Base-by-base conservation (phyloP, 2,329 filamentous ascomycete genomes). In the Aspergillus jensenii region DNA sequence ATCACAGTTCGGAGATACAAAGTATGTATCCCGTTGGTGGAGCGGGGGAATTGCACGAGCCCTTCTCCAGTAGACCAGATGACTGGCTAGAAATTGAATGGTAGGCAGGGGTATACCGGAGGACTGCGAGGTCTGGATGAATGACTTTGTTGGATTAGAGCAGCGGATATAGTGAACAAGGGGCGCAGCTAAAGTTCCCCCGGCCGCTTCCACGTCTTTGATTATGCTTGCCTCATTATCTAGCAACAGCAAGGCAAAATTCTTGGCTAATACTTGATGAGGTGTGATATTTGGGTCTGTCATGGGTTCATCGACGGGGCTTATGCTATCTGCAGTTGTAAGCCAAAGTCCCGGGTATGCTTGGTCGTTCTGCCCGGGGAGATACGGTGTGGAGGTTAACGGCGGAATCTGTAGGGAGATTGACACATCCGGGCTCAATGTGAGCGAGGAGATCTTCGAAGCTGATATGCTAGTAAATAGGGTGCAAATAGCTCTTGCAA, bases 51-150 rank as follows among this genome's bases (percentile, higher is more conserved):
- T 93, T 15, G 93, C 89, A 59, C 96, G 90, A 47, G 93, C 95
- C 57, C 93, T 89, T 23, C 95, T 88, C 93, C 93, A 98, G 77
- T 96, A 96, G 60, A 98, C 92, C 62, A 99, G 88, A 77, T 98
- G 95, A 58, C 91, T 90, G 9, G 93, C 92, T 61, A 96, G 90
- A 65, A 91, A 88, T 62, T 93, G 89, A 62, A 98, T 89, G 65
- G 96, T 90, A 33, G 86, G 82, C 1, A 95, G 82, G 3, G 89
- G 87, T 52, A 98, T 88, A 19, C 87, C 84, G 52, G 78, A 78
- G 2, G 69, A 63, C 4, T 72, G 70, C 65, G 82, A 93, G 62
- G 91, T 84, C 60, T 89, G 86, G 37, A 90, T 89, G 74, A 93
- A 92, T 0, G 82, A 85, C 63, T 87, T 87, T 1, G 83, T 87